These are phyloP conservation scores for Calophaca sinica DNA, from an alignment of 306 rosid genomes.

Conservation along the genomic window DNA sequence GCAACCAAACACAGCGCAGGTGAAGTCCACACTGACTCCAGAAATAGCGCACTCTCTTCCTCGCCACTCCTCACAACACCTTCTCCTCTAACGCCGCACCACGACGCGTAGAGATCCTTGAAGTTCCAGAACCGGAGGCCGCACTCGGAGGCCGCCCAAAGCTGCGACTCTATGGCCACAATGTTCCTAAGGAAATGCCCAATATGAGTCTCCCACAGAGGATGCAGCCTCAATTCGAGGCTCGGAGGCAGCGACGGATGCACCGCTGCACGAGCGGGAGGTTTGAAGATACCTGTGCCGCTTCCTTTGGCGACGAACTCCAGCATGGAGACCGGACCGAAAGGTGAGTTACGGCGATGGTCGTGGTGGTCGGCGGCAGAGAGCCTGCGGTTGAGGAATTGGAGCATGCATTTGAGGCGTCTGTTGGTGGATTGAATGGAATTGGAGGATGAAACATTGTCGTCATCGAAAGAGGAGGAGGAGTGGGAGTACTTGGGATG, in stretches of 20 bases:
- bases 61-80: conserved; percentile 51
- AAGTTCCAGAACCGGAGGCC: conserved; percentile 79
- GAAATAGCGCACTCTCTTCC: conserved; percentile 75
- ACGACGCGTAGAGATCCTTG: conserved; percentile 62
- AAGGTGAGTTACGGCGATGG: neutral
- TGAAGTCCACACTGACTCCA: conserved; percentile 66
- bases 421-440: conserved; percentile 73
- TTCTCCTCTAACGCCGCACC: conserved; percentile 48
- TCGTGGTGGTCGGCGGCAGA: conserved; percentile 44
- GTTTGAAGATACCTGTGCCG: conserved; percentile 66
- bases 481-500: conserved; percentile 32
- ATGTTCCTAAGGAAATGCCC: conserved; percentile 75
- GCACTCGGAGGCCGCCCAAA: conserved; percentile 84
- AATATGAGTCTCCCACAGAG: conserved; percentile 85
- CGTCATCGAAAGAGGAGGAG: conserved; percentile 54
- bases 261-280: conserved; percentile 70
- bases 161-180: conserved; percentile 62
- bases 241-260: conserved; percentile 83
- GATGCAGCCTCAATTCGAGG: conserved; percentile 83
- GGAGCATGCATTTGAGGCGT: conserved; percentile 89
- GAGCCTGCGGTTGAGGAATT: conserved; percentile 87
- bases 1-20: conserved; percentile 78
- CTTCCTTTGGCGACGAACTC: conserved; percentile 84
- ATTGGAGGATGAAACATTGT: conserved; percentile 55
- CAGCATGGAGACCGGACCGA: conserved; percentile 51